Base-by-base conservation (phyloP, 2,329 filamentous ascomycete genomes). In the Cryphonectria carpinicola region DNA sequence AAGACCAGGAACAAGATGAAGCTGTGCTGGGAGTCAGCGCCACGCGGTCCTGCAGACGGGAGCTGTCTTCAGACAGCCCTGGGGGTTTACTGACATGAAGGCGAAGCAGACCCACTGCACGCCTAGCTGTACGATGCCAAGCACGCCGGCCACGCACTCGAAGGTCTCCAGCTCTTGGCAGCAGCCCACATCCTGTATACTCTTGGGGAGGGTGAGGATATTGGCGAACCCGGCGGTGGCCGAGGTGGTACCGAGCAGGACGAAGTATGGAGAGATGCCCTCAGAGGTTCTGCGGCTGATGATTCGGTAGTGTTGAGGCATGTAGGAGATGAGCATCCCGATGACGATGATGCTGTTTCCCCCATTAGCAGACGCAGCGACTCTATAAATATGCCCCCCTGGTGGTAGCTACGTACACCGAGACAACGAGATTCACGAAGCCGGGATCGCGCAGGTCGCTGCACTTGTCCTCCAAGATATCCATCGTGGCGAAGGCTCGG, bases 231-330 rank as follows among this genome's bases (percentile, higher is more conserved):
- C 92, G 64, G 92, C 93, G 66, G 93, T 97, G 76, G 93, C 93
- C 10, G 94, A 97, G 1, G 95, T 95, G 37, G 93, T 93, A 72
- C 96, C 96, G n/a, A 99, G 89, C 1, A 98, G 88, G 74, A 99
- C 90, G 79, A 97, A 99, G 81, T 95, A 96, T 11, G 96, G 95
- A 41, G 95, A 98, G 73, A 99, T 95, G 73, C 96, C 96, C 80
- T 97, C 95, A 32, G 95, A 97, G 19, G 93, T 96, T 72, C 91
- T 89, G 69, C 94, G 89, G 56, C 88, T 85, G 75, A 97, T 93
- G 81, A 99, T 98, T 77, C 96, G 94, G 80, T 92, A 88, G 82
- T 98, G 95, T 80, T 99, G 96, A 0, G 96, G 96, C 2, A 98
- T 87, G 83, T 99, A 99, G 46, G 95, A 98, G 71, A 97, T 83